Evolutionary conservation across 1,284 basidiomycete species (phyloP), one percentile per base, ranked within the genome.

Genomic region (Coniophora puteana): DNA sequence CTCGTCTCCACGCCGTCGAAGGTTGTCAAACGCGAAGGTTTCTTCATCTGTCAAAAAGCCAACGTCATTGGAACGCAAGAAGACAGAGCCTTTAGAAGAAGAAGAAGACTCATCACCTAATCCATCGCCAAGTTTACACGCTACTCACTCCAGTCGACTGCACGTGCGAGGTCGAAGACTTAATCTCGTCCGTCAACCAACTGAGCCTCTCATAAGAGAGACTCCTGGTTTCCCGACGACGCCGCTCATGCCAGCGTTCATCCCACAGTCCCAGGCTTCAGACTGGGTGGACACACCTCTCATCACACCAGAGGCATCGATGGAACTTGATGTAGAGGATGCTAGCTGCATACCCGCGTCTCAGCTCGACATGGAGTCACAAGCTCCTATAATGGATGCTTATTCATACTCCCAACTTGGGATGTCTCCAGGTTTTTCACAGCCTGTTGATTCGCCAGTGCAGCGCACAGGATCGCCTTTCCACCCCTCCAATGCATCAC

Each of bases 301-400:
- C 24, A 65, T 73, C 18, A 78, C 76, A 12, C 80, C 80, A 0
- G 70, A 73, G 43, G 72, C 74, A 25, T 76, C 75, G 4, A 57
- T 73, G n/a, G 67, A 72, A 38, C 72, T 69, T 65, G 59, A 58
- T 25, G 51, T 59, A 23, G 50, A 55, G 13, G 55, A 64, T 47
- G 59, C 55, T 16, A 63, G 58, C 43, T 53, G 57, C 31, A 46
- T 65, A 4, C 58, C 70, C 13, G 43, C 57, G n/a, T 68, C 68
- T 8, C 66, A 69, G 48, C 52, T 67, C 22, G 65, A 72, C 38
- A 50, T 58, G 12, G 51, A 50, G 8, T 61, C 62, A 20, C 69
- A 66, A 38, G 45, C 39, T 20, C 40, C 53, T 21, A 52, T 57
- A 35, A n/a, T n/a, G n/a, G 61, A 61, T 38, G 48, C 62, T 8